These are phyloP conservation scores for Silene conica DNA, from an alignment of 148 eudicot species.

Conservation along the genomic window DNA sequence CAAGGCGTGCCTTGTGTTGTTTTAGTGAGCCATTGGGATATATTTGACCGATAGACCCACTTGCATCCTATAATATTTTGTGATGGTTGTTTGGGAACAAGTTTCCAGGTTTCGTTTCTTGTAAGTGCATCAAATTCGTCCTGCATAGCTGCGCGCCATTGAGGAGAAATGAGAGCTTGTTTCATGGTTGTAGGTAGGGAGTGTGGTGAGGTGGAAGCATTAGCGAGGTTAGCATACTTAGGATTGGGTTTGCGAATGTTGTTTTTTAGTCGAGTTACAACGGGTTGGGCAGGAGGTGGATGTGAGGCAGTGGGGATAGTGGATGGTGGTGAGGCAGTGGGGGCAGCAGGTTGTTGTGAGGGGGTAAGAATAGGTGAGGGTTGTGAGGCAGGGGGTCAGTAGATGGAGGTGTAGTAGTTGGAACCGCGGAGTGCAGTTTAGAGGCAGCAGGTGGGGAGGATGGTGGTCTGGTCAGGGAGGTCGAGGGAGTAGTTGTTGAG, in stretches of 20 bases:
- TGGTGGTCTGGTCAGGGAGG: too few species aligned
- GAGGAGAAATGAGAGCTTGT: not conserved
- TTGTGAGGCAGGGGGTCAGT: too few species aligned
- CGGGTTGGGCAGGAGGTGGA: not conserved
- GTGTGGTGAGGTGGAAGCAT: not conserved
- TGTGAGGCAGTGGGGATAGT: too few species aligned
- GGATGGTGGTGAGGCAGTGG: not conserved
- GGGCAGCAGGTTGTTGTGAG: not conserved
- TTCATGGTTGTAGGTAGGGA: not conserved
- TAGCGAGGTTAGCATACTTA: not conserved
- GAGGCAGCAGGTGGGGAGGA: too few species aligned
- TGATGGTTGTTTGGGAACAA: not conserved
- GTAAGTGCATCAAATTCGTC: not conserved
- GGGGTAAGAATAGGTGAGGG: too few species aligned
- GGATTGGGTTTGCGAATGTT: not conserved
- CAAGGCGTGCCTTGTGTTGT: not conserved
- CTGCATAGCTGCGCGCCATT: not conserved
- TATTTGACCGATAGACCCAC: conserved; percentile 12
- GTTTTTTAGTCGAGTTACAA: not conserved
- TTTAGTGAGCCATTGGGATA: not conserved
- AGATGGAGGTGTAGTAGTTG: too few species aligned
- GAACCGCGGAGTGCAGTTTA: too few species aligned
- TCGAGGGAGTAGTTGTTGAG: not conserved
- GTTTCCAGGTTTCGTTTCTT: not conserved
- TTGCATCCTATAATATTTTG: conserved; percentile 1